A percentile compares a stretch with the other conserved stretches of the same genome.
These are phyloP conservation scores for Vaccinium myrtillus DNA, from an alignment of 148 eudicot species.

Conservation along the genomic window DNA sequence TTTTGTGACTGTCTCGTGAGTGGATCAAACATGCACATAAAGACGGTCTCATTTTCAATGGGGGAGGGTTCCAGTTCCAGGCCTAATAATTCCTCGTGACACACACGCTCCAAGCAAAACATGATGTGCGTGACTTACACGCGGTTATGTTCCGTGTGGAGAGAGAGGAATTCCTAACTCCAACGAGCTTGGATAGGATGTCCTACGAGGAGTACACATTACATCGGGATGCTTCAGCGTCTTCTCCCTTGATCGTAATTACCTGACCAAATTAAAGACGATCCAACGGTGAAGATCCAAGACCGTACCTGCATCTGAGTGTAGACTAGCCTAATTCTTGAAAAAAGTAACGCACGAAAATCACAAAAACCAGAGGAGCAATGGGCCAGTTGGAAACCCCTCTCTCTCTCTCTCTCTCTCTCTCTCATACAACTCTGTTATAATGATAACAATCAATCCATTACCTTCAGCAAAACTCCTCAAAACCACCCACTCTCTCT, in stretches of 20 bases:
- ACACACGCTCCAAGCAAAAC: neutral
- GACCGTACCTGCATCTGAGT: neutral
- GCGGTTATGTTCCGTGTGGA: neutral
- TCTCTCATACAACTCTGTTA: conserved; percentile 10
- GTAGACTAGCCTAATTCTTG: neutral
- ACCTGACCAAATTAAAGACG: neutral
- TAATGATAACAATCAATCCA: conserved; percentile 41
- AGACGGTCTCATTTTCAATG: neutral
- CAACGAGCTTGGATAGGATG: neutral
- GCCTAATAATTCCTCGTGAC: neutral
- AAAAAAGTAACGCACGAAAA: conserved; percentile 8
- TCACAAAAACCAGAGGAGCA: conserved; percentile 3
- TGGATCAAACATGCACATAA: neutral
- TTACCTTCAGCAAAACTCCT: neutral
- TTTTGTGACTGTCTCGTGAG: neutral
- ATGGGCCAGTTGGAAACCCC: neutral
- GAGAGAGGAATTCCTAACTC: neutral
- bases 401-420: conserved; percentile 28
- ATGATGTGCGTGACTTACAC: neutral
- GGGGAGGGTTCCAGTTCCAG: neutral
- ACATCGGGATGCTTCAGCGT: neutral
- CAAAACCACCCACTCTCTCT: neutral
- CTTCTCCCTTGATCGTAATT: neutral
- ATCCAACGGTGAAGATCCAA: neutral
- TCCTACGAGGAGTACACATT: neutral